These are phyloP conservation scores for Apiotrichum veenhuisii DNA, from an alignment of 1,284 basidiomycete species.

Conservation along the genomic window DNA sequence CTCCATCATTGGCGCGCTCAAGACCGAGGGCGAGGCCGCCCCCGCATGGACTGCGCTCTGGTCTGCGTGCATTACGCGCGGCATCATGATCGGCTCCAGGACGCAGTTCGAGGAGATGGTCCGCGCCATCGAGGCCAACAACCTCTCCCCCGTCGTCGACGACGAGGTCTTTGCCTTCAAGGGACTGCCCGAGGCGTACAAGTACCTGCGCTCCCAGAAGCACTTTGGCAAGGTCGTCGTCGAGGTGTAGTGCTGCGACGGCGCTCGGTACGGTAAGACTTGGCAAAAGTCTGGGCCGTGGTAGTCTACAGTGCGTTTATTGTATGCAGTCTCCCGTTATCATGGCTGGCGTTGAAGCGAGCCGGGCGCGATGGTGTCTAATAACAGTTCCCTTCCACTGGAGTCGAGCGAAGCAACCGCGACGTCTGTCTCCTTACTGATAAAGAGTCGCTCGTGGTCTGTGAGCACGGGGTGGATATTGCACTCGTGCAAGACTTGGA, in stretches of 20 bases:
- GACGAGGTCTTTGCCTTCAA: constrained; percentile 48
- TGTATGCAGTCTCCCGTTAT: too few relatives aligned
- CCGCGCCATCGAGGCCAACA: constrained; percentile 39
- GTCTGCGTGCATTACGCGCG: constrained; percentile 15
- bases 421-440: too few relatives aligned
- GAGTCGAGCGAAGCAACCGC: too few relatives aligned
- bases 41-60: constrained; percentile 1
- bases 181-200: constrained; percentile 46
- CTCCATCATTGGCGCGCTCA: constrained; percentile 55
- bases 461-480: too few relatives aligned
- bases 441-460: too few relatives aligned
- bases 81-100: constrained; percentile 33
- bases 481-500: too few relatives aligned
- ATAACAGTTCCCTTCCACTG: too few relatives aligned
- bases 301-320: too few relatives aligned
- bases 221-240: constrained; percentile 42
- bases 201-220: constrained; percentile 35
- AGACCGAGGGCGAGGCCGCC: constrained; percentile 13
- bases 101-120: constrained; percentile 48
- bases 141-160: constrained; percentile 44
- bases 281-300: too few relatives aligned
- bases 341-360: too few relatives aligned
- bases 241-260: neutral
- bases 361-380: too few relatives aligned
- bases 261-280: too few relatives aligned